Base-by-base conservation (phyloP, 2,329 filamentous ascomycete genomes). In the Plectosphaerella cucumerina region DNA sequence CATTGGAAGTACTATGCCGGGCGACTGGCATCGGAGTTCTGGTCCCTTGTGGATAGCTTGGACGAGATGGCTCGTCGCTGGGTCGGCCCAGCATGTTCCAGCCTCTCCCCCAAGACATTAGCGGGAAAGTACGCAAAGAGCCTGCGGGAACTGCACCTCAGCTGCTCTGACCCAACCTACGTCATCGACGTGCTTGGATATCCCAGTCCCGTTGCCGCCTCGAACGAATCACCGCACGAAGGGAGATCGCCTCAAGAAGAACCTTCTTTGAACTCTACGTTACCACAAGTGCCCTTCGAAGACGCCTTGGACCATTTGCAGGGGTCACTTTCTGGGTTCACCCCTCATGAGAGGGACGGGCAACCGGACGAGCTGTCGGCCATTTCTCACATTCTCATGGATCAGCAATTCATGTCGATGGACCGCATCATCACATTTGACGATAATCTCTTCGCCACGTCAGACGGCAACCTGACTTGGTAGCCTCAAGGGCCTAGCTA, bases 341-440 rank as follows among this genome's bases (percentile, higher is more conserved):
- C 46, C 4, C 45, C 50, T 3, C 42, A 50, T 6, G 54, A 55
- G 0, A 20, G 48, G 3, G 54, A 55, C 14, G 49, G 50, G 1
- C 51, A 50, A n/a, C 56, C 54, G 0, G 64, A 66, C 15, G 59
- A 62, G 37, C 47, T 66, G 1, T 62, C 62, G 0, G 54, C 56
- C 0, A 70, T 70, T 2, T 66, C 62, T 1, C 63, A 63, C 1
- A 60, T 61, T 20, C 47, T 67, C 1, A 62, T 66, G 56, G 58
- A 67, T 6, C 63, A 67, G 15, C 49, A 59, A 0, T 68, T 68
- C n/a, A 58, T 65, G 52, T 61, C 64, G 1, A 48, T 68, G 44
- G 67, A 69, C 11, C 51, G 66, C 1, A 56, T 69, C 0, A 69
- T 69, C 3, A 67, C 62, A 14, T 66, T 67, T n/a, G 63, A 68